Evolutionary conservation across 306 rosid genomes (phyloP), one percentile per base, ranked within the genome.

Genomic region (Bauhinia variegata): DNA sequence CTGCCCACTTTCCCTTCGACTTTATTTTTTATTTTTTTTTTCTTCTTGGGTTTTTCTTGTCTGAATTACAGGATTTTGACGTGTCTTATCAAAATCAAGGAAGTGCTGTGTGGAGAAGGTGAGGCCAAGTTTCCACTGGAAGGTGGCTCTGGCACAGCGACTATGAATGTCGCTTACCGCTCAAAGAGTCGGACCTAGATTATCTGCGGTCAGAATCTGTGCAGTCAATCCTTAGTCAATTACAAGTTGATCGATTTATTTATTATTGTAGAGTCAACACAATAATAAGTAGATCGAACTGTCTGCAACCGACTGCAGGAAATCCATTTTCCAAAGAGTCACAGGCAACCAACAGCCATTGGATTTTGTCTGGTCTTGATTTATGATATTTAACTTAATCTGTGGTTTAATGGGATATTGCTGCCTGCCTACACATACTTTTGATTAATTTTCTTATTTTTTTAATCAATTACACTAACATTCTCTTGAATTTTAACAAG

Each of bases 71-170:
- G 77, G 44, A 64, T 56, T 67, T 61, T 56, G 42, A 57, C 49
- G 65, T 57, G 76, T 67, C 85, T 78, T 76, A 80, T 78, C 88
- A 63, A 73, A 75, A 70, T 74, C 57, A 67, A 15, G 68, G 39
- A 59, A 30, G 61, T 30, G 13, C 63, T 78, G 46, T 85, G 96
- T 89, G 97, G 96, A 85, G 76, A 82, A 63, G 79, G 82, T 57
- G 54, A 31, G 63, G 83, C 92, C 96, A 92, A 85, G 90, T 83
- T 56, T 72, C 82, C 9, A 54, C n/a, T 28, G 33, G 33, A 33
- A 58, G 28, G 60, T 44, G 79, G 72, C 59, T 73, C 0, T 6
- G 38, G 65, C 42, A 44, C n/a, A 34, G 55, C 18, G 36, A 54
- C 64, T 12, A 54, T 2, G 15, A 36, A 41, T 63, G 72, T 63